A percentile compares a stretch with the other conserved stretches of the same genome.
Evolutionary conservation across 768 basidiomycete species (phyloP).

Genomic region (Boletus edulis): DNA sequence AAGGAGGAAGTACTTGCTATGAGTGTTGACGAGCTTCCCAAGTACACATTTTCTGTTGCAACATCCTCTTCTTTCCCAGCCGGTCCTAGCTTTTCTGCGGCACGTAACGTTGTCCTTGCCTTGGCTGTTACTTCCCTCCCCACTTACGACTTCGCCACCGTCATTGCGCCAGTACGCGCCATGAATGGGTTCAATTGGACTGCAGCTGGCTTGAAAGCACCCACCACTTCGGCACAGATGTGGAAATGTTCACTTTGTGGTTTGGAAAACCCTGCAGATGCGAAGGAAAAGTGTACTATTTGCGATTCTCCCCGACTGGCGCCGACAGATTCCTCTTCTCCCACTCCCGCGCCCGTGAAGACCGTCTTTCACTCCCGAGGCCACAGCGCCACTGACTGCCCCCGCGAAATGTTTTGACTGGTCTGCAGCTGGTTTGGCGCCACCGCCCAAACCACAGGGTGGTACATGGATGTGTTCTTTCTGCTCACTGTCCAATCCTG

Average conservation of each 20-base stretch:
- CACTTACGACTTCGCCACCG: conserved; percentile 33
- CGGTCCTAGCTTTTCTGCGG: conserved; percentile 20
- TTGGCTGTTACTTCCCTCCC: conserved; percentile 47
- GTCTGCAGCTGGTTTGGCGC: conserved; percentile 36
- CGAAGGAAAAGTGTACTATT: conserved; percentile 42
- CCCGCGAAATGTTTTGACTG: conserved; percentile 34
- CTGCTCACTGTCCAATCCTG: conserved; percentile 46
- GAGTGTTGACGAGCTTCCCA: conserved; percentile 33
- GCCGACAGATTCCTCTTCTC: conserved; percentile 14
- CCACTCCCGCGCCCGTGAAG: conserved; percentile 1
- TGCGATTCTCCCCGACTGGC: conserved; percentile 40
- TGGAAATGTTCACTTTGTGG: conserved; percentile 63
- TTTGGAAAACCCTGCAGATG: conserved; percentile 36
- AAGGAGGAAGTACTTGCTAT: conserved; percentile 30
- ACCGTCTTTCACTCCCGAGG: not conserved
- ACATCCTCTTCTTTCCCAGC: conserved; percentile 12
- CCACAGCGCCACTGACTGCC: conserved; percentile 1
- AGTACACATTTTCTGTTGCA: conserved; percentile 28
- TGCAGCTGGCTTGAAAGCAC: conserved; percentile 56
- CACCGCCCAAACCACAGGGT: conserved; percentile 20
- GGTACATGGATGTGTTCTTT: conserved; percentile 40
- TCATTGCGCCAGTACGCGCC: conserved; percentile 16
- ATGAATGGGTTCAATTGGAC: conserved; percentile 56
- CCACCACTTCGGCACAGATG: conserved; percentile 25
- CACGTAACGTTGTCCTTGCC: conserved; percentile 38